Conservation (phyloP, 208 protist species). For the Wallacemonas sp. region DNA sequence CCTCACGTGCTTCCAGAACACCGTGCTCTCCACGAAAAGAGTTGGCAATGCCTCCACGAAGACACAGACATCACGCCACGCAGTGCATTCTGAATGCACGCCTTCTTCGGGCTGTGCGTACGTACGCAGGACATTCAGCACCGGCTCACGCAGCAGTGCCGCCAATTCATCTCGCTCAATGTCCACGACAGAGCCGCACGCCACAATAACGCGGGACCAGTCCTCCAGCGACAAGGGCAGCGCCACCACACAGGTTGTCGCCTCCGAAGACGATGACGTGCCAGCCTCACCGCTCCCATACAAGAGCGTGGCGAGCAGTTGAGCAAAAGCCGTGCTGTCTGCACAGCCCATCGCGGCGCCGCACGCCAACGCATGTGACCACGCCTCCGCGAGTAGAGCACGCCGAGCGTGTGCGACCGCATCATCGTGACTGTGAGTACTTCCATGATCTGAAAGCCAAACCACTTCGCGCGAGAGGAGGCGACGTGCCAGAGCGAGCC, state of each 20-base stretch:
- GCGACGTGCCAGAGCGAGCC: constrained; percentile 27
- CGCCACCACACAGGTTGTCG: no score
- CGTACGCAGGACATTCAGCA: constrained; percentile 8
- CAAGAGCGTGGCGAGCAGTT: constrained; percentile 55
- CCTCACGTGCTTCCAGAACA: constrained; percentile 25
- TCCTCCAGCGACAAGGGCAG: constrained; percentile 28
- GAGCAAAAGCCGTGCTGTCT: constrained; percentile 56
- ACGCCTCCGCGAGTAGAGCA: not conserved
- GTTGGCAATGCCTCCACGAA: constrained; percentile 39
- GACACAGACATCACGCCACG: constrained; percentile 18
- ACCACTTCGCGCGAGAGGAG: constrained; percentile 14
- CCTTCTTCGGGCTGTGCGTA: not conserved
- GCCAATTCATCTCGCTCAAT: constrained; percentile 14
- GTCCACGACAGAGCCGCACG: constrained; percentile 35
- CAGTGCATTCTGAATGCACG: not conserved
- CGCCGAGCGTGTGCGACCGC: not conserved
- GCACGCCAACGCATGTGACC: constrained; percentile 36
- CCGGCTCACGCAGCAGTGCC: constrained; percentile 25
- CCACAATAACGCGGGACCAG: constrained; percentile 47
- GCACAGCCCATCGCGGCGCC: constrained; percentile 52
- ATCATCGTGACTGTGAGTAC: not conserved
- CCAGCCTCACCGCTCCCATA: constrained; percentile 8
- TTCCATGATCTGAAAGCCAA: not conserved
- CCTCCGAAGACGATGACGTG: no score
- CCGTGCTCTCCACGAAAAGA: constrained; percentile 33